These are phyloP conservation scores for Candolleomyces efflorescens DNA, from an alignment of 768 basidiomycete species.

Conservation along the genomic window DNA sequence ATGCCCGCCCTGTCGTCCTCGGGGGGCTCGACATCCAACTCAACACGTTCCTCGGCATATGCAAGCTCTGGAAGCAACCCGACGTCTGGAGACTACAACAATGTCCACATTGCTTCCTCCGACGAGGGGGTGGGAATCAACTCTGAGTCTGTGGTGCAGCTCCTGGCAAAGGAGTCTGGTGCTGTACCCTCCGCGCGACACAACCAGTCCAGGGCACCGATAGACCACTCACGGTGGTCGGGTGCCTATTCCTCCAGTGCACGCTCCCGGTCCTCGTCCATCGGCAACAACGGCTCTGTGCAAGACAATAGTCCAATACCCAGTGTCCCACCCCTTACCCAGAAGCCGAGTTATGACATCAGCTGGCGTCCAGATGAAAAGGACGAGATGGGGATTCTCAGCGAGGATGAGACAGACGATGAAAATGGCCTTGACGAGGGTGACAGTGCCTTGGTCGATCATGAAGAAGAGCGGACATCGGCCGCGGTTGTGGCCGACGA, in stretches of 20 bases:
- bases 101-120: conserved; percentile 61
- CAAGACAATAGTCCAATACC: conserved; percentile 33
- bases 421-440: conserved; percentile 33
- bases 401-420: conserved; percentile 56
- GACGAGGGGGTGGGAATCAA: conserved; percentile 66
- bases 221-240: conserved; percentile 73
- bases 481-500: conserved; percentile 79
- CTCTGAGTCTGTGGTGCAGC: conserved; percentile 60
- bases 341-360: conserved; percentile 73
- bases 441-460: conserved; percentile 14
- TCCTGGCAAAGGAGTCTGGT: conserved; percentile 50
- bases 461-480: conserved; percentile 64
- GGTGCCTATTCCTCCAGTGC: conserved; percentile 58
- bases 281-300: conserved; percentile 39
- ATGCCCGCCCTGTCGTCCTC: conserved; percentile 64
- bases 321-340: conserved; percentile 39
- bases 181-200: conserved; percentile 39
- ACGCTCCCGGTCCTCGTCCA: conserved; percentile 69
- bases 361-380: conserved; percentile 74
- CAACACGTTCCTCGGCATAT: conserved; percentile 73
- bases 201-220: conserved; percentile 43
- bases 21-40: conserved; percentile 68
- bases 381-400: conserved; percentile 53
- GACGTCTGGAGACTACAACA: conserved; percentile 56
- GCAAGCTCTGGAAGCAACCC: conserved; percentile 65